Base-by-base conservation (phyloP, 163 green algal species). In the Chloroidium sp. region DNA sequence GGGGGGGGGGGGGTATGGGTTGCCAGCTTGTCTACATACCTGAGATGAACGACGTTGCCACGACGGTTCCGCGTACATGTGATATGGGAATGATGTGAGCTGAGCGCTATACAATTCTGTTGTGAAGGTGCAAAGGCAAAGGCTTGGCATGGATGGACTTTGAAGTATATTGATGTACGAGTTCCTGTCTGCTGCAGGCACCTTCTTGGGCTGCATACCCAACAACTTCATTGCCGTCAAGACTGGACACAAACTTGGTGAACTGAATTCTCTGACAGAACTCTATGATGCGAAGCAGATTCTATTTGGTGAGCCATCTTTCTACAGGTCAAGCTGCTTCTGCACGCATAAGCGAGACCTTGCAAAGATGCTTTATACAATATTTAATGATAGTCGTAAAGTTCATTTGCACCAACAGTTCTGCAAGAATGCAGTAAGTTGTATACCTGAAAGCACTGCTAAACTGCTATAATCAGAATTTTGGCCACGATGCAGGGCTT, bases 221-320 rank as follows among this genome's bases (percentile, higher is more conserved):
- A 94, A 93, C 86, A 94, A 93, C 80, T 89, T 91, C 78, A 76
- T 93, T 74, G 89, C 87, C 8, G 88, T 90, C 0, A 85, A 88
- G 64, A 86, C 88, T 58, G 90, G 90, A 4, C 85, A 80, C 69
- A 83, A 85, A 64, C 82, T 94, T 36, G 75, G 74, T 4, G 87
- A 90, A 36, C 81, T 94, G 4, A 79, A 82, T 3, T 88, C 83
- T 0, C 77, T 93, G 0, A 69, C 67, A 2, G 89, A 94, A 61
- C 79, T 94, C 1, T 91, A 90, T 75, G 80, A 86, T 62, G 4
- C 67, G 1, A 79, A 83, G 13, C 80, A 90, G 36, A 61, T 87
- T 14, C 57, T 81, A 36, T 4, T 81, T 59, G 83, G 83, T 86
- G 79, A 58, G 78, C 62, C n/a, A 62, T 76, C 10, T 6, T 14